Conservation (phyloP, 164 flowering plant species). For the Vitis amurensis region DNA sequence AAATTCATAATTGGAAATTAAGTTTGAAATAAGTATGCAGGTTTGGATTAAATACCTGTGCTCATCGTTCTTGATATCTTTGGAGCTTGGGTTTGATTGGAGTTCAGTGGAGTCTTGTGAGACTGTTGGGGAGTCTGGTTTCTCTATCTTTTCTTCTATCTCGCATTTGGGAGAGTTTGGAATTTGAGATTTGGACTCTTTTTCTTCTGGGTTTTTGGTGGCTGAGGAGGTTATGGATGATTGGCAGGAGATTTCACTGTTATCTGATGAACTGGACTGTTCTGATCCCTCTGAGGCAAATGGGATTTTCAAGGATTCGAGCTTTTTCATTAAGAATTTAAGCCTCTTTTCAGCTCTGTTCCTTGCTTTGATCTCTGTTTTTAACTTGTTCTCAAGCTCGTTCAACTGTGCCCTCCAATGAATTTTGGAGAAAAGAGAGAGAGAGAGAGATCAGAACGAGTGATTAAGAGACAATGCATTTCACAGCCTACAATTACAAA, state of each 20-base stretch:
- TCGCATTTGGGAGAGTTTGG: neutral
- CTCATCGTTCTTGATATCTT: slow-evolving; percentile 19
- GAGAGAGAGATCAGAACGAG: neutral
- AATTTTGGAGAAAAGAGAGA: neutral
- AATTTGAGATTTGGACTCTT: slow-evolving; percentile 10
- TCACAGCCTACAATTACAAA: neutral
- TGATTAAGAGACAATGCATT: neutral
- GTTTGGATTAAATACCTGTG: slow-evolving; percentile 27
- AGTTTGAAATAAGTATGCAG: neutral
- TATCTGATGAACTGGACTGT: slow-evolving; percentile 23
- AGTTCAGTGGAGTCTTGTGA: neutral
- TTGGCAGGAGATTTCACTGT: slow-evolving; percentile 20
- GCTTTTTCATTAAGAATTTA: slow-evolving; percentile 47
- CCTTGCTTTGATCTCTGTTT: slow-evolving; percentile 48
- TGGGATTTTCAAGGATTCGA: slow-evolving; percentile 48
- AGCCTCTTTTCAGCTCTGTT: slow-evolving; percentile 72
- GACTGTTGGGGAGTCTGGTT: neutral
- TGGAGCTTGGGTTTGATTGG: slow-evolving; percentile 7
- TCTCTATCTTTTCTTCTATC: neutral
- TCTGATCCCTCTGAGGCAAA: slow-evolving; percentile 22
- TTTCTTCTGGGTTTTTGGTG: slow-evolving; percentile 24
- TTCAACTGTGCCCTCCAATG: slow-evolving; percentile 34
- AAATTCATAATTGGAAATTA: neutral
- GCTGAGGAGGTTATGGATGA: slow-evolving; percentile 33
- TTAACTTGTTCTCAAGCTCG: slow-evolving; percentile 58